phyloP scores from a whole-genome alignment of 371 early-diverging fungal genomes.

The Hamiltosporidium tvaerminnensis region DNA sequence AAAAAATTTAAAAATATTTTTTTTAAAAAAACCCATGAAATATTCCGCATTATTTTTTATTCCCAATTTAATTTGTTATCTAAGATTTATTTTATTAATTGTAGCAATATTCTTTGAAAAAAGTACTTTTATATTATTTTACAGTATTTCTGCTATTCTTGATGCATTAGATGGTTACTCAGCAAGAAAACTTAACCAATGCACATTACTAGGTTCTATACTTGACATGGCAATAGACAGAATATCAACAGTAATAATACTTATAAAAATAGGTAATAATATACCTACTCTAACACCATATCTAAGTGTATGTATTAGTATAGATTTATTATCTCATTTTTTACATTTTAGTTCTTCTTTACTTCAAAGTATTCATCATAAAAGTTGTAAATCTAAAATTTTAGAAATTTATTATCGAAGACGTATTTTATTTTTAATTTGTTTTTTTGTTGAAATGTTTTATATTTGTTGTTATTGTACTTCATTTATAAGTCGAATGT shows the following conservation, averaged over 20 bases:
- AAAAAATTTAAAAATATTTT: no score
- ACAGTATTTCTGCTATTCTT: slow-evolving; percentile 24
- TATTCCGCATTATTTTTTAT: not conserved
- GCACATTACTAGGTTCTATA: slow-evolving; percentile 24
- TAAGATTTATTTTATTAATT: not conserved
- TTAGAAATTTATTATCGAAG: slow-evolving; percentile 26
- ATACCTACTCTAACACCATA: not conserved
- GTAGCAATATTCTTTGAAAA: not conserved
- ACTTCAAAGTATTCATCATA: slow-evolving; percentile 11
- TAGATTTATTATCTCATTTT: slow-evolving; percentile 28
- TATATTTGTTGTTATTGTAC: no score
- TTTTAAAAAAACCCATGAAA: no score
- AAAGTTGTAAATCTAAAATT: slow-evolving; percentile 8
- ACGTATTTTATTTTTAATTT: slow-evolving; percentile 11
- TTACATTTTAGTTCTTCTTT: slow-evolving; percentile 10
- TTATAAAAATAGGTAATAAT: slow-evolving; percentile 5
- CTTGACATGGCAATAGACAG: slow-evolving; percentile 45
- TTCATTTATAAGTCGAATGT: no score
- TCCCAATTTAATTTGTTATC: not conserved
- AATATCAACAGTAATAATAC: slow-evolving; percentile 22
- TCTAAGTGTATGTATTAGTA: slow-evolving; percentile 9
- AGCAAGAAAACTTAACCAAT: slow-evolving; percentile 32
- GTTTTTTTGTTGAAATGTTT: slow-evolving; percentile 15
- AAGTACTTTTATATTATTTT: slow-evolving; percentile 19
- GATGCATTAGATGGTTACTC: slow-evolving; percentile 40